Conservation (phyloP, 805 yeast species). For the Geotrichum ghanense region DNA sequence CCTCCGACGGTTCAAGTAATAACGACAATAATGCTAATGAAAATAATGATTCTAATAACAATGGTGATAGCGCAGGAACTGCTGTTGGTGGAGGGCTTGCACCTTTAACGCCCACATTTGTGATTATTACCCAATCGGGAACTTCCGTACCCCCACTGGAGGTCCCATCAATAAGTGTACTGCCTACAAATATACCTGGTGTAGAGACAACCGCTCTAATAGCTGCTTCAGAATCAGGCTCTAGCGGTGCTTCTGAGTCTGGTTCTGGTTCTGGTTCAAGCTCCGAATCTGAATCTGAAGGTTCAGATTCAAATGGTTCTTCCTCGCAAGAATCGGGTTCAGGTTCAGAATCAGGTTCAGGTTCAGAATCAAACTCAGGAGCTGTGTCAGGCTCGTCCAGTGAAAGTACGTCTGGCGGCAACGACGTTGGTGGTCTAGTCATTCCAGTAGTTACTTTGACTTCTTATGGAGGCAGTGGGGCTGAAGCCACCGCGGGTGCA, state of each 20-base stretch:
- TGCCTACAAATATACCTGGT: background rate
- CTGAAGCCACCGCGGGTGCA: too few species aligned
- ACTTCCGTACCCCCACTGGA: background rate
- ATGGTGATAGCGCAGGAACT: background rate
- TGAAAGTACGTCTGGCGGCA: background rate
- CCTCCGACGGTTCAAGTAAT: too few species aligned
- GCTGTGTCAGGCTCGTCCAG: background rate
- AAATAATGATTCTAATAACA: too few species aligned
- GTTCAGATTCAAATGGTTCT: too few species aligned
- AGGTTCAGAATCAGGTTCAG: too few species aligned
- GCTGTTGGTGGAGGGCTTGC: background rate
- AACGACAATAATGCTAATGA: too few species aligned
- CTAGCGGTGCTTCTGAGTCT: too few species aligned
- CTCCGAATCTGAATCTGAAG: too few species aligned
- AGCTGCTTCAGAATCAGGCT: too few species aligned
- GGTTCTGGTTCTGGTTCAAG: too few species aligned
- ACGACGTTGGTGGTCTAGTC: background rate
- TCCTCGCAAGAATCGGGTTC: too few species aligned
- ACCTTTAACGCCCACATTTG: background rate
- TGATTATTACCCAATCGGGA: background rate
- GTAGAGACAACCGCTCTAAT: background rate
- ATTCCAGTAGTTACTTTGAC: background rate
- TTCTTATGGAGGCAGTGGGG: constrained; percentile 1
- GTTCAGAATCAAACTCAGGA: too few species aligned
- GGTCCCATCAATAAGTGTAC: background rate